Evolutionary conservation across 768 basidiomycete genomes (phyloP), one percentile per base, ranked within the genome.

Genomic region (Calocybe gangraenosa): DNA sequence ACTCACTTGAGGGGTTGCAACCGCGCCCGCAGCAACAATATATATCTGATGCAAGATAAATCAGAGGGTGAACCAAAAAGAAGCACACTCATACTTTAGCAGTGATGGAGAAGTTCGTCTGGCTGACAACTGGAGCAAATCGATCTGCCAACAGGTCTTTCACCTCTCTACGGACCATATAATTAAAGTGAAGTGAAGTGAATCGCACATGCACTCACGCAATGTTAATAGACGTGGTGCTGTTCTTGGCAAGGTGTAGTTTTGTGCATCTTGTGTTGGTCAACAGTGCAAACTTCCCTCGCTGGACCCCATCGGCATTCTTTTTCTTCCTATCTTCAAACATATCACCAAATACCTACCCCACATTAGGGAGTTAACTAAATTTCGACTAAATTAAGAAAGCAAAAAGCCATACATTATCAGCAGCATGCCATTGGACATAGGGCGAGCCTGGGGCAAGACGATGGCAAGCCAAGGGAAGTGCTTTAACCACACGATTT

Each of bases 381-480:
- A n/a, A 28, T 11, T 5, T 28, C 25, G 11, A 28, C 21, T 19
- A n/a, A 22, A 20, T 22, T 18, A 3, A 7, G 37, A 25, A 39
- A 7, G 3, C 18, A 22, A 13, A 7, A 13, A 2, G 5, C 7
- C 38, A 7, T 5, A 22, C 38, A 15, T 39, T 39, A 21, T 39
- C 38, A 13, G 38, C 38, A 2, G 38, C 21, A 22, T 39, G 38
- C 38, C 38, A 44, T 31, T 44, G 42, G 17, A 31, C 8, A 15
- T 35, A 35, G 14, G 33, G 42, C 31, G 42, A 31, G 23, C 42
- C 42, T 19, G 19, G 30, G 14, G 30, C 11, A 11, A 34, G 15
- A 34, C 30, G 33, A 35, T 39, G 42, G 35, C 33, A 33, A n/a
- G 32, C 20, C 33, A 44, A 23, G 14, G 42, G 33, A 11, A 39